Evolutionary conservation across 139 green algal species (phyloP), one percentile per base, ranked within the genome.

Genomic region (Ostreobium quekettii): DNA sequence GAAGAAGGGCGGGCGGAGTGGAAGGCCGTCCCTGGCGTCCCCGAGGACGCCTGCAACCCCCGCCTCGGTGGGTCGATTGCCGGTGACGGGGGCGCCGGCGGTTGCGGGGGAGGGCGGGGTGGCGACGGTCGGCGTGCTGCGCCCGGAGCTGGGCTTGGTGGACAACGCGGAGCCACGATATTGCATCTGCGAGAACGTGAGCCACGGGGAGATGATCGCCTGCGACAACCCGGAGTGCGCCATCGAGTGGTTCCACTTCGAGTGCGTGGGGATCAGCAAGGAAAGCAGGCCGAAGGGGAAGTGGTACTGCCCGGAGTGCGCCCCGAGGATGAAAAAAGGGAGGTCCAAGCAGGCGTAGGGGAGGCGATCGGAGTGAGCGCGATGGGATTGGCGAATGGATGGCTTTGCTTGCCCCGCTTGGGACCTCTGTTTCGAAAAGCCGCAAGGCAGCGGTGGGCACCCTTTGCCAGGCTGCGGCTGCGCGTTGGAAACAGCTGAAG

Each of bases 221-320:
- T 96, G 90, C 74, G 90, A 96, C 66, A 91, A 95, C 67, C 68
- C 78, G 5, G 85, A 95, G 42, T 96, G 90, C 74, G 61, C 76
- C 0, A 79, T 87, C n/a, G 90, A 96, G 73, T 96, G 90, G 90
- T 96, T 95, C 69, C 90, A 96, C 73, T 93, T 85, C 74, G 79
- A 78, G 47, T 96, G 90, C 67, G 85, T 96, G 33, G 89, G 42
- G 11, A 26, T 53, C 15, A n/a, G n/a, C n/a, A 53, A 53, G 42
- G 42, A 53, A 53, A n/a, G n/a, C n/a, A 53, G 19, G 42, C 42
- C 42, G 19, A 53, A 53, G 19, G 42, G 42, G 42, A 53, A 53
- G 19, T 53, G 42, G 42, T 53, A 53, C 42, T 53, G 42, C 19
- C 42, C 42, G 11, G 42, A 53, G 19, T 53, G 42, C 19, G 19